Evolutionary conservation across 1,284 basidiomycete genomes (phyloP).

Genomic region (Polyporus tsugae): DNA sequence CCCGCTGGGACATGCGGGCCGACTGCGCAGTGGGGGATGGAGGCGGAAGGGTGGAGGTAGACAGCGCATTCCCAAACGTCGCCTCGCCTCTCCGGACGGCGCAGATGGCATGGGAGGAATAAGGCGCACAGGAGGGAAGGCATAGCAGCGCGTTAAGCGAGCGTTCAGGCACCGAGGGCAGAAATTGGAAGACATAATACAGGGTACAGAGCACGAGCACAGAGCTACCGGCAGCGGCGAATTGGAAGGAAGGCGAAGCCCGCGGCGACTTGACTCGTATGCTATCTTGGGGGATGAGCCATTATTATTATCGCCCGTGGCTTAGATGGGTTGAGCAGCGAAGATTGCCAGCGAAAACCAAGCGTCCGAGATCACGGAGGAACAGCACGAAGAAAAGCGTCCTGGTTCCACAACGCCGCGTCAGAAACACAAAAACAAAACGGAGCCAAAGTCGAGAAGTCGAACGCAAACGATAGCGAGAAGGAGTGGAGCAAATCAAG

Average conservation of each 20-base stretch:
- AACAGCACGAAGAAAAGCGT: neutral
- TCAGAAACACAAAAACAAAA: neutral
- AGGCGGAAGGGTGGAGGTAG: neutral
- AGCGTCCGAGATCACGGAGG: neutral
- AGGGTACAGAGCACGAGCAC: neutral
- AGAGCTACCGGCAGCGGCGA: slow-evolving; percentile 1
- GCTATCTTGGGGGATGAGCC: neutral
- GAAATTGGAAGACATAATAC: neutral
- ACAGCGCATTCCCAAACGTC: neutral
- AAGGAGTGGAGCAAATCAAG: neutral
- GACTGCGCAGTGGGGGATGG: neutral
- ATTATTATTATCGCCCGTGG: neutral
- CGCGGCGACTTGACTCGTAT: slow-evolving; percentile 8
- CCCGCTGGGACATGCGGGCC: neutral
- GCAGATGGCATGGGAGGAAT: too few species aligned
- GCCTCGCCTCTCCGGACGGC: neutral
- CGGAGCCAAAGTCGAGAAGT: neutral
- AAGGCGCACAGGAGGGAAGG: neutral
- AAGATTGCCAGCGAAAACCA: neutral
- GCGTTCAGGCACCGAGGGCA: slow-evolving; percentile 2
- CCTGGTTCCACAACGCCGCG: neutral
- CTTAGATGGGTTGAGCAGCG: neutral
- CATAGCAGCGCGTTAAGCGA: neutral
- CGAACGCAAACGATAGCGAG: neutral
- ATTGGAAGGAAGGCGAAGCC: slow-evolving; percentile 4